Base-by-base conservation (phyloP, 106 monocot species). In the Iris macrosiphon region DNA sequence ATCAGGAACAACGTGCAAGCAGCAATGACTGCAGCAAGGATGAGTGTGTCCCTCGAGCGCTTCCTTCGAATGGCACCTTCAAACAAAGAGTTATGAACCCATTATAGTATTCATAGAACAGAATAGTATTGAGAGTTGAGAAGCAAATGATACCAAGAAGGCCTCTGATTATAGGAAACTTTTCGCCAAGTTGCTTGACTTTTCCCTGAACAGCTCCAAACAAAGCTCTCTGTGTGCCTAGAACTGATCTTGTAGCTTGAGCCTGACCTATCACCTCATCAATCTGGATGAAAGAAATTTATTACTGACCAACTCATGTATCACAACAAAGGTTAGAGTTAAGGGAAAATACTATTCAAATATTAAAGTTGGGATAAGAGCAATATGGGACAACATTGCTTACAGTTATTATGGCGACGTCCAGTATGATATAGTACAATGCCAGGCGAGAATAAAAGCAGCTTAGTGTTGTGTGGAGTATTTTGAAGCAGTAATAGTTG, bases 1-100 rank as follows among this genome's bases (percentile, higher is more conserved):
- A 96, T 83, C 20, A 96, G 64, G 57, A 96, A 90, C 43, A 96
- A 59, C n/a, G 80, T 96, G 72, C 96, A 96, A 17, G 77, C 86
- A 3, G 96, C 96, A 49, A 96, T 86, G 24, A 96, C 90, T 21
- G 96, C 89, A 37, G 96, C 65, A 15, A 96, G 90, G 30, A 96
- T 96, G 31, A 90, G 66, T 3, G 96, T 83, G 40, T 96, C 96
- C 57, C 70, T 89, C 1, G 90, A 96, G 9, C 66, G 68, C 71
- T 96, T 96, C 70, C 86, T 79, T 70, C 31, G 89, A 16, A 96
- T 96, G 23, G 90, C 74, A 74, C 96, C 96, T 96, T 59, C 41
- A 79, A 50, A 32, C 13, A 48, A 21, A 54, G 39, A 8, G 41
- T 25, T 3, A 31, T 15, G 11, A 57, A 49, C n/a, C n/a, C n/a